Conservation (phyloP, 1,139 yeast genomes). For the Sugiyamaella japonica region DNA sequence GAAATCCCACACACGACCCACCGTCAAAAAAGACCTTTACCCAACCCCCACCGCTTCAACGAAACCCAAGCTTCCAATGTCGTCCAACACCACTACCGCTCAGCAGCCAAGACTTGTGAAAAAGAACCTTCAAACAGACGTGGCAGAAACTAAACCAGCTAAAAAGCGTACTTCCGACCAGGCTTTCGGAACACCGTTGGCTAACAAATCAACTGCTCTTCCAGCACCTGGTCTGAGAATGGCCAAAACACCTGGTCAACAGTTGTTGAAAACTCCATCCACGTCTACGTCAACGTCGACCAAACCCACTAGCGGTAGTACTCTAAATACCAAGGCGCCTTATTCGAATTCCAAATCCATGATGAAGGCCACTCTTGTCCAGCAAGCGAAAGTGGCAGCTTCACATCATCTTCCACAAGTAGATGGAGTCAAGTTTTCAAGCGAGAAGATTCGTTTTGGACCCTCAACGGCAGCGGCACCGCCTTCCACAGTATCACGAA, state of each 20-base stretch:
- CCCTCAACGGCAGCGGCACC: background rate
- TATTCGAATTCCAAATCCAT: conserved; percentile 26
- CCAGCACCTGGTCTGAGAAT: conserved; percentile 1
- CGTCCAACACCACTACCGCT: background rate
- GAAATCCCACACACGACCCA: background rate
- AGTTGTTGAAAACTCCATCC: conserved; percentile 6
- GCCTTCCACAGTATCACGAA: conserved; percentile 19
- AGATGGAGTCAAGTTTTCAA: conserved; percentile 41
- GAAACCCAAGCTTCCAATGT: conserved; percentile 3
- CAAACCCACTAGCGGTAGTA: background rate
- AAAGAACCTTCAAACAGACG: background rate
- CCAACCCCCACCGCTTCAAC: background rate
- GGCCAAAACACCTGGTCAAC: conserved; percentile 6
- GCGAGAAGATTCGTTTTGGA: conserved; percentile 39
- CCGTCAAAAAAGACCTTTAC: background rate
- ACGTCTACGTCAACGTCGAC: conserved; percentile 5
- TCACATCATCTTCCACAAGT: conserved; percentile 31
- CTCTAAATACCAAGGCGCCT: conserved; percentile 23
- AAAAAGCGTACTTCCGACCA: conserved; percentile 23
- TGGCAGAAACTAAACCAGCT: background rate
- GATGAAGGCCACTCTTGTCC: conserved; percentile 41
- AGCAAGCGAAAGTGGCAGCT: conserved; percentile 37
- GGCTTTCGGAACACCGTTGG: conserved; percentile 22
- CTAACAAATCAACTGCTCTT: conserved; percentile 1
- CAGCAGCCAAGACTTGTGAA: conserved; percentile 1